Conservation (phyloP, 1,139 yeast species). For the Candida tropicalis region DNA sequence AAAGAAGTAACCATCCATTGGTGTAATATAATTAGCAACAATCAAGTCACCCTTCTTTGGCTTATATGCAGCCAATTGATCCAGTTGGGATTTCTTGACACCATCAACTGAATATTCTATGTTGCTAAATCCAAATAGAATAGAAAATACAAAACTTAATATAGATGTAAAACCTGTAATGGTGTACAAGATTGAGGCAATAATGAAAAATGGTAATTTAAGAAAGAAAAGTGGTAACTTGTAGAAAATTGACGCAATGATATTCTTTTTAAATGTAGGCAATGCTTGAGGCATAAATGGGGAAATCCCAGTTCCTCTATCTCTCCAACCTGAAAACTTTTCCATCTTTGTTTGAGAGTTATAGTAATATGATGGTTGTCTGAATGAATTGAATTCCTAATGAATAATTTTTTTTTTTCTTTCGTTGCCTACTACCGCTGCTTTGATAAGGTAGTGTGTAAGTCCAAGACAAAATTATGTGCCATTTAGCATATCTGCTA, state of each 20-base stretch:
- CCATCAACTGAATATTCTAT: constrained; percentile 55
- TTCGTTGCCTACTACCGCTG: not conserved
- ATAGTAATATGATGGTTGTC: not conserved
- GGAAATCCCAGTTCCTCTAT: constrained; percentile 80
- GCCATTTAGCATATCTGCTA: too few species aligned
- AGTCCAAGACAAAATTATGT: too few species aligned
- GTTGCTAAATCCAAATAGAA: constrained; percentile 29
- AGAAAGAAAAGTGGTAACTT: constrained; percentile 23
- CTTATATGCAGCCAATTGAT: constrained; percentile 30
- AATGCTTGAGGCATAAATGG: constrained; percentile 62
- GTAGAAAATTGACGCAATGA: constrained; percentile 10
- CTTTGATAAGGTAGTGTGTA: too few species aligned
- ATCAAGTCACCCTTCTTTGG: constrained; percentile 49
- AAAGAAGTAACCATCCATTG: constrained; percentile 50
- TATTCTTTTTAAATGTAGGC: constrained; percentile 17
- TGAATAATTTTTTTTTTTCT: not conserved
- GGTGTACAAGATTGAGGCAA: constrained; percentile 19
- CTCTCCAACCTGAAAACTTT: constrained; percentile 74
- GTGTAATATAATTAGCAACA: constrained; percentile 56
- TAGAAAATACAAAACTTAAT: constrained; percentile 18
- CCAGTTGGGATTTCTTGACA: constrained; percentile 45
- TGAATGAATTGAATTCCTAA: too few species aligned
- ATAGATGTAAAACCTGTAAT: constrained; percentile 22
- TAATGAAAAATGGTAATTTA: constrained; percentile 31
- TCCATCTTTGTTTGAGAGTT: constrained; percentile 50